Conservation (phyloP, 2,329 filamentous ascomycete genomes). For the Epichloe festucae region DNA sequence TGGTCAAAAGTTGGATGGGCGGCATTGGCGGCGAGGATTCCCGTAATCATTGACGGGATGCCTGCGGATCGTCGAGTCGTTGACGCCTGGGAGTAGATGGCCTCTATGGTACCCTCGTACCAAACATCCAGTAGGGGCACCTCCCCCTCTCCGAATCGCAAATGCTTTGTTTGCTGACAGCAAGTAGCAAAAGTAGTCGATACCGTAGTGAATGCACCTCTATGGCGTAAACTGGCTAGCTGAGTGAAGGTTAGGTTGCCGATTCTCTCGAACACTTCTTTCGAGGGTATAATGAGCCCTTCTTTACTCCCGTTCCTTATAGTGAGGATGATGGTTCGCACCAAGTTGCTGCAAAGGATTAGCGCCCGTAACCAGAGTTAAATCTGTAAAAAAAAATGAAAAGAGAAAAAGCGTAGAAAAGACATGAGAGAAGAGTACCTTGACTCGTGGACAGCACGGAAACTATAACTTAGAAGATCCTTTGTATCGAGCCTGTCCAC, state of each 20-base stretch:
- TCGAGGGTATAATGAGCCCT: slow-evolving; percentile 33
- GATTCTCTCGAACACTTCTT: slow-evolving; percentile 47
- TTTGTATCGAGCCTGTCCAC: slow-evolving; percentile 66
- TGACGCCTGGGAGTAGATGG: slow-evolving; percentile 62
- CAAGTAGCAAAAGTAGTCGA: slow-evolving; percentile 75
- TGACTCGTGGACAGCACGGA: slow-evolving; percentile 87
- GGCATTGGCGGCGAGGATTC: slow-evolving; percentile 58
- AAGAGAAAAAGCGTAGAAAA: not conserved
- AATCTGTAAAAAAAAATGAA: not conserved
- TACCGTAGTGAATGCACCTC: slow-evolving; percentile 88
- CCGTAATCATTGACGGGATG: slow-evolving; percentile 74
- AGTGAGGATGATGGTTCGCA: slow-evolving; percentile 48
- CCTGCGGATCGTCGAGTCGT: slow-evolving; percentile 87
- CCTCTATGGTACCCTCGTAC: slow-evolving; percentile 59
- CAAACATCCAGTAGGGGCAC: slow-evolving; percentile 47
- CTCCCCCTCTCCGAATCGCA: slow-evolving; percentile 18
- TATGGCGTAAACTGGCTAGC: slow-evolving; percentile 69
- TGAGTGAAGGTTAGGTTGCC: slow-evolving; percentile 71
- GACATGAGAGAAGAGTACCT: slow-evolving; percentile 40
- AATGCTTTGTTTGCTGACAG: slow-evolving; percentile 50
- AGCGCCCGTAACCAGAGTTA: not conserved
- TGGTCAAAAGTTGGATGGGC: slow-evolving; percentile 47
- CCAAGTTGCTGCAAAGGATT: slow-evolving; percentile 45
- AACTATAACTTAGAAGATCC: slow-evolving; percentile 85
- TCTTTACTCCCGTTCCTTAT: slow-evolving; percentile 31